Evolutionary conservation across 2,329 filamentous ascomycete species (phyloP), one percentile per base, ranked within the genome.

Genomic region (Elsinoe australis): DNA sequence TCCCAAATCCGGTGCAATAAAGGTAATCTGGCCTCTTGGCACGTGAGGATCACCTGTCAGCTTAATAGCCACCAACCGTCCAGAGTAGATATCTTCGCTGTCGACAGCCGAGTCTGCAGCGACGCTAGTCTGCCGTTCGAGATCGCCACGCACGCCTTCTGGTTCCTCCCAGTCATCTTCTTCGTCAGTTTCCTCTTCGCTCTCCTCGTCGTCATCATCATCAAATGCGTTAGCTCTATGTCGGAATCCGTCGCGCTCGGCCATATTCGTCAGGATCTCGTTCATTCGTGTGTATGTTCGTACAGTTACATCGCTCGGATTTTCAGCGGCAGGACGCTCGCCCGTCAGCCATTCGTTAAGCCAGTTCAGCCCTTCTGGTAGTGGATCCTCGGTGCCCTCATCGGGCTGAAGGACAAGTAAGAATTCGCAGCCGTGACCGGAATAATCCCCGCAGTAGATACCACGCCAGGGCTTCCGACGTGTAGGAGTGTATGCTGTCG

Each of bases 361-460:
- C 53, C 59, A 60, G 9, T 58, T 53, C 55, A 62, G 61, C 19
- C 60, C 59, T 17, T 61, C 56, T 0, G 71, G 70, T 4, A 73
- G 51, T 0, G 70, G 66, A 6, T 39, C 50, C 32, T 60, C 59
- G 5, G 58, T 55, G 0, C 62, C 60, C 31, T 71, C 62, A 44
- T 83, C 80, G 0, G 80, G 80, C 59, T 98, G 92, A 56, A 87
- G 72, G 36, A 96, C 70, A 9, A 94, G 71, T 3, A 96, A 61
- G 49, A 95, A 95, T 64, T 96, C 90, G 62, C 84, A 89, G 1
- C 89, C 88, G 58, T 96, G 89, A 0, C 79, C 80, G 19, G 80
- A 83, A 59, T 95, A 95, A 62, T 95, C 89, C 0, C 89, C 89
- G 12, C 88, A 83, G 85, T 87, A 96, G 22, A 98, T 87, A 0